Conservation (phyloP, 2,329 filamentous ascomycete species). For the Leptographium procerum region DNA sequence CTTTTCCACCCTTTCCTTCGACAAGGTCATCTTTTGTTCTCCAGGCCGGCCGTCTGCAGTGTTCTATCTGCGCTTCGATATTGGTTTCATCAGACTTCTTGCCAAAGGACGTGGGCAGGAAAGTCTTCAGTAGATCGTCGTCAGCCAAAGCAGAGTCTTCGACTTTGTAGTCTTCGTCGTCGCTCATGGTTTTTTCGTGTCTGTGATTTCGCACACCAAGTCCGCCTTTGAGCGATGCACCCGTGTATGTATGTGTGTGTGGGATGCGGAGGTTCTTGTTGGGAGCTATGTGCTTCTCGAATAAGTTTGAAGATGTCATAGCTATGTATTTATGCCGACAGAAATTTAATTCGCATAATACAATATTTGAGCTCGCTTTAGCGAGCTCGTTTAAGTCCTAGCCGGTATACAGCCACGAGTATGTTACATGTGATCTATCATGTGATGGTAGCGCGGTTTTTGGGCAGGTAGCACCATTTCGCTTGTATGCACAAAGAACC, state of each 20-base stretch:
- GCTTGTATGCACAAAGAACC: neutral
- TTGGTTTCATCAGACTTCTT: constrained; percentile 66
- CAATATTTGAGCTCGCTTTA: neutral
- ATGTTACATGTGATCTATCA: too few relatives aligned
- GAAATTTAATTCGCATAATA: neutral
- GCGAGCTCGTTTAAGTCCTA: too few relatives aligned
- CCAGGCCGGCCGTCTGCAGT: constrained; percentile 52
- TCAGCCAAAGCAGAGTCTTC: constrained; percentile 41
- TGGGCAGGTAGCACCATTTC: too few relatives aligned
- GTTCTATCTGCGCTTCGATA: constrained; percentile 69
- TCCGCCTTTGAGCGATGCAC: neutral
- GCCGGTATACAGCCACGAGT: too few relatives aligned
- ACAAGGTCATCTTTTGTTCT: constrained; percentile 17
- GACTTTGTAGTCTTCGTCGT: constrained; percentile 45
- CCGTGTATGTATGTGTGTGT: neutral
- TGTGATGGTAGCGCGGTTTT: too few relatives aligned
- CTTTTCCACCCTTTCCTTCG: constrained; percentile 13
- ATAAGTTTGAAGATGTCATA: neutral
- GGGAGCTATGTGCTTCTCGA: neutral
- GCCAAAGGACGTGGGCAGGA: constrained; percentile 74
- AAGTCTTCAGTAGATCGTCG: constrained; percentile 63
- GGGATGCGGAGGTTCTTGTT: neutral
- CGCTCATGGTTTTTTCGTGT: neutral
- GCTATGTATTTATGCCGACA: neutral
- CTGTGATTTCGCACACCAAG: neutral